Evolutionary conservation across 257 asterid genomes (phyloP).

Genomic region (Nicotiana undulata): DNA sequence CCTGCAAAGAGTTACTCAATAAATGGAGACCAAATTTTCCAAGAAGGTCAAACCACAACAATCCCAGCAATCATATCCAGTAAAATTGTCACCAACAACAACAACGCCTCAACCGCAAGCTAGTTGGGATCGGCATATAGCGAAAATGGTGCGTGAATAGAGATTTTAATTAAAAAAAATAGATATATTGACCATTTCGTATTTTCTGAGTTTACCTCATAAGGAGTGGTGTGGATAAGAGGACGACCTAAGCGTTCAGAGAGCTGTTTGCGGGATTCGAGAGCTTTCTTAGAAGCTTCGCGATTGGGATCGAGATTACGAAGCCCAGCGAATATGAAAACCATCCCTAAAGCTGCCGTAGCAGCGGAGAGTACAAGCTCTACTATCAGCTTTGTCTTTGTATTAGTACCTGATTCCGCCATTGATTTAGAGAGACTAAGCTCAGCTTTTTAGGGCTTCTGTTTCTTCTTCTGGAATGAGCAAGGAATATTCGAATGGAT

Average conservation of each 20-base stretch:
- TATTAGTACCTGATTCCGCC: not conserved
- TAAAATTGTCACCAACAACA: not conserved
- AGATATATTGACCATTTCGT: too few relatives aligned
- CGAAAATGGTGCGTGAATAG: not conserved
- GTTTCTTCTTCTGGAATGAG: not conserved
- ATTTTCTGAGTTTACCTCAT: not conserved
- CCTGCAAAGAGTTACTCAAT: constrained; percentile 29
- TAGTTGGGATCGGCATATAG: not conserved
- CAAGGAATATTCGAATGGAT: not conserved
- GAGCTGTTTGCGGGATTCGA: constrained; percentile 8
- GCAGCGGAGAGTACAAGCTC: constrained; percentile 2
- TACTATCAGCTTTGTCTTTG: not conserved
- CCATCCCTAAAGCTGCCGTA: constrained; percentile 7
- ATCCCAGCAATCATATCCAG: constrained; percentile 85
- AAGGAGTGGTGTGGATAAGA: constrained; percentile 6
- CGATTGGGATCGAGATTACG: constrained; percentile 12
- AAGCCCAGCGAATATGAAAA: not conserved
- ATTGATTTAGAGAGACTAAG: not conserved
- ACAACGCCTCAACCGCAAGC: not conserved
- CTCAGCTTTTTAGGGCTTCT: not conserved
- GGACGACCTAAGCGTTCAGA: constrained; percentile 12
- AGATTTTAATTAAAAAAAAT: not conserved
- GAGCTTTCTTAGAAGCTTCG: constrained; percentile 7
- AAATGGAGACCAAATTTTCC: not conserved
- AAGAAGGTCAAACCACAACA: constrained; percentile 32